Evolutionary conservation across 2,329 filamentous ascomycete genomes (phyloP), one percentile per base, ranked within the genome.

Genomic region (Fusarium euwallaceae): DNA sequence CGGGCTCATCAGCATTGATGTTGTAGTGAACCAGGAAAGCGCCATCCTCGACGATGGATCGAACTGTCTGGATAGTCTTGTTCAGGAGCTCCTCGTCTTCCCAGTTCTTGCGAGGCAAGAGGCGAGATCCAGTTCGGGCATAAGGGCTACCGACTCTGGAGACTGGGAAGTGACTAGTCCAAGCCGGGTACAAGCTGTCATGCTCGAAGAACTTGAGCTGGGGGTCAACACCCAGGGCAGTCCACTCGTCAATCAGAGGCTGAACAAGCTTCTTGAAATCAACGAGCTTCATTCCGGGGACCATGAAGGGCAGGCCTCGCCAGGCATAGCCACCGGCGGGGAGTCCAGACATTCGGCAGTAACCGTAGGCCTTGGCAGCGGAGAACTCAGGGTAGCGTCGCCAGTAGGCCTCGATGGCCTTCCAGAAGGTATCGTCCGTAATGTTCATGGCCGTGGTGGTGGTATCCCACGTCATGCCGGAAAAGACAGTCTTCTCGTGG

Each of bases 121-220:
- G 79, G 7, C 85, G 83, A 16, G 81, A 85, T 5, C 79, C 84
- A 3, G 81, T 82, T 17, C 72, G 75, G 41, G 60, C 74, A 37
- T 72, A 68, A 39, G 72, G 60, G 60, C 61, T 70, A 61, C 79
- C 73, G 51, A 78, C 75, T 7, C 43, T 48, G 27, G 71, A 69
- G 36, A 20, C 75, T 17, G 84, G 85, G 76, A 87, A 87, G 64
- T 82, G 81, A 66, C 80, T 80, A 14, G 78, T 75, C 78, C 85
- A 86, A 7, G 82, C 81, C 9, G 78, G 79, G 61, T 84, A 80
- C 62, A 85, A 78, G 61, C 80, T 80, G 27, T 82, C 80, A 64
- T 82, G 78, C 68, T 83, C 78, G 9, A 81, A 80, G 73, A 80
- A 81, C n/a, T 81, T 69, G 11, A 80, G 76, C 36, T 80, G 73